phyloP scores from a whole-genome alignment of 1,139 yeast genomes.

The Lizanozyma gosingica region DNA sequence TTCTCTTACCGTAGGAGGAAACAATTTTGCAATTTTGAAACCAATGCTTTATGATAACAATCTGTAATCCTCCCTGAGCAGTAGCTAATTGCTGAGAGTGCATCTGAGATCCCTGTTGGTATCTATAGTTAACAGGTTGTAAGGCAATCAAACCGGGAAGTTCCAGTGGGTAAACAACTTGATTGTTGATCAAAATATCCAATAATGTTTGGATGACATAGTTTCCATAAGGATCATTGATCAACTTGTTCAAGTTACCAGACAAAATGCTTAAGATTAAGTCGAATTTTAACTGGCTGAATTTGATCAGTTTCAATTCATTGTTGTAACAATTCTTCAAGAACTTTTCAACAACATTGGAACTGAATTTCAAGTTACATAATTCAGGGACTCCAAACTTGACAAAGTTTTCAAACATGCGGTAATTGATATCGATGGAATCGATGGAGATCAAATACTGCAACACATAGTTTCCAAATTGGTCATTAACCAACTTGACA shows the following conservation, averaged over 20 bases:
- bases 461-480: constrained; percentile 41
- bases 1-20: constrained; percentile 38
- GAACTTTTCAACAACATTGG: constrained; percentile 39
- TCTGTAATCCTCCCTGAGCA: constrained; percentile 17
- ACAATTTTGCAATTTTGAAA: constrained; percentile 35
- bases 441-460: constrained; percentile 37
- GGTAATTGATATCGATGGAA: constrained; percentile 26
- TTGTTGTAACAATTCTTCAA: constrained; percentile 34
- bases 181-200: constrained; percentile 29
- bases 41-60: constrained; percentile 32
- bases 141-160: constrained; percentile 1
- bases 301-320: constrained; percentile 22
- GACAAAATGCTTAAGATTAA: constrained; percentile 25
- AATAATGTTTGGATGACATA: constrained; percentile 24
- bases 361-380: constrained; percentile 37
- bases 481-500: constrained; percentile 30
- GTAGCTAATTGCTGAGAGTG: background rate
- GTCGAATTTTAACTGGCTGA: constrained; percentile 27
- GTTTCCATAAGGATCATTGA: constrained; percentile 20
- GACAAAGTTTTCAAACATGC: constrained; percentile 26
- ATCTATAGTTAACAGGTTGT: background rate
- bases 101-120: constrained; percentile 1
- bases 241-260: constrained; percentile 26
- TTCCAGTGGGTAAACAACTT: constrained; percentile 10
- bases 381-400: constrained; percentile 27